phyloP scores from a whole-genome alignment of 2,329 filamentous ascomycete species.

The Talaromyces atroroseus region DNA sequence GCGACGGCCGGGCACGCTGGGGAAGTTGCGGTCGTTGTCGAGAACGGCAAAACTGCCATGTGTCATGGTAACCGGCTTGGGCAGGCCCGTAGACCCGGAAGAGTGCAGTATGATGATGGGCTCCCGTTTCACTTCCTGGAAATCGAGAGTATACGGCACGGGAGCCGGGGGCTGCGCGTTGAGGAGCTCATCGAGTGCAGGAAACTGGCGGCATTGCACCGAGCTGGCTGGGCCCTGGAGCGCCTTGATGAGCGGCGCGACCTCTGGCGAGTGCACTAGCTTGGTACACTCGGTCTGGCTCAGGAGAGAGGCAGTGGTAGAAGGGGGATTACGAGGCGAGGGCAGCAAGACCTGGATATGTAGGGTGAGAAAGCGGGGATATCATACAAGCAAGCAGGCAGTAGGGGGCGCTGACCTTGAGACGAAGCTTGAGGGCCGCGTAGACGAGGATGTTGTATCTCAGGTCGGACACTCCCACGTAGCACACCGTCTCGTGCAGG shows the following conservation, averaged over 20 bases:
- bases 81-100: conserved; percentile 8
- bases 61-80: conserved; percentile 3
- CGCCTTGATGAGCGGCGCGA: background rate
- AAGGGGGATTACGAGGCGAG: background rate
- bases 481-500: conserved; percentile 1
- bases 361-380: too few relatives aligned
- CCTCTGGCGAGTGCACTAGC: background rate
- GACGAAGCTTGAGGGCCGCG: background rate
- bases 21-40: conserved; percentile 5
- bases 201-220: background rate
- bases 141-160: conserved; percentile 1
- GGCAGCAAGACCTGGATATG: conserved; percentile 3
- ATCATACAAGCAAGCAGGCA: too few relatives aligned
- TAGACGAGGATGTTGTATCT: conserved; percentile 9
- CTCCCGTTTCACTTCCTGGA: background rate
- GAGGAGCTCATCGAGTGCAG: background rate
- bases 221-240: background rate
- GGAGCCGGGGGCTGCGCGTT: background rate
- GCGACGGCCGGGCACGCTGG: background rate
- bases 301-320: background rate
- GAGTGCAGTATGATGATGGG: conserved; percentile 4
- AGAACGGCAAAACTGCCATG: background rate
- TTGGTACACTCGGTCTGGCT: conserved; percentile 5
- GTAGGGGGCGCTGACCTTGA: conserved; percentile 4
- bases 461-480: conserved; percentile 1